Percentiles rank a stretch among this genome's conserved stretches.
These are phyloP conservation scores for Fusarium sp. DNA, from an alignment of 2,329 filamentous ascomycete genomes.

Conservation along the genomic window DNA sequence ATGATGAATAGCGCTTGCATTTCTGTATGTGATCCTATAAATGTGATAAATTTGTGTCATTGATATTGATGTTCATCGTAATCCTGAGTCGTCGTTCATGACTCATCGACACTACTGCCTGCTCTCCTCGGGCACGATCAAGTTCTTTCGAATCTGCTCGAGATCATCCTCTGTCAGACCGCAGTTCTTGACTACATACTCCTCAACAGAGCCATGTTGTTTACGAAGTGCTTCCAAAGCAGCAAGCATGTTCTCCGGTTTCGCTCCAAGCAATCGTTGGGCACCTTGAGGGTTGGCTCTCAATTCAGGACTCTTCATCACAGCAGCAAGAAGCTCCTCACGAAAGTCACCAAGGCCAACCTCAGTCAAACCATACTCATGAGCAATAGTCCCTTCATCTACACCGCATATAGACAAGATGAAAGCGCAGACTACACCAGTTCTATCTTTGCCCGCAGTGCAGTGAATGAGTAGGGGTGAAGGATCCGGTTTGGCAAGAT, in stretches of 20 bases:
- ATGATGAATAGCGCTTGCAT: conserved; percentile 18
- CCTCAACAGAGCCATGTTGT: conserved; percentile 71
- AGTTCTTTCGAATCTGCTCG: conserved; percentile 59
- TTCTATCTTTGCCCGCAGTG: conserved; percentile 81
- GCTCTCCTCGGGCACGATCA: conserved; percentile 52
- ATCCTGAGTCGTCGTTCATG: not conserved
- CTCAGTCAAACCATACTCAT: conserved; percentile 76
- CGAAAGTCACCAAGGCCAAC: conserved; percentile 65
- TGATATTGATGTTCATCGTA: not conserved
- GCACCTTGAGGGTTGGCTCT: conserved; percentile 56
- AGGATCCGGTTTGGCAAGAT: conserved; percentile 58
- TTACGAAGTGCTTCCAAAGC: conserved; percentile 64
- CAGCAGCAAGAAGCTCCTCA: conserved; percentile 59
- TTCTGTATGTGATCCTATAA: not conserved
- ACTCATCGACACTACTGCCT: not conserved
- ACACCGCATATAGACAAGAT: conserved; percentile 72
- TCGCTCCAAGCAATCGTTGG: conserved; percentile 56
- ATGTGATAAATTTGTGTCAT: not conserved
- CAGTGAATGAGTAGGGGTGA: conserved; percentile 74
- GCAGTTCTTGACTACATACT: conserved; percentile 68
- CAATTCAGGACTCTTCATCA: conserved; percentile 62
- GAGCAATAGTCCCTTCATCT: conserved; percentile 65
- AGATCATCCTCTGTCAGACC: conserved; percentile 66
- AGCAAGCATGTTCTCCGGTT: conserved; percentile 59
- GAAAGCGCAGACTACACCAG: conserved; percentile 75